Conservation (phyloP, 2,329 filamentous ascomycete species). For the Lachnellula subtilissima region DNA sequence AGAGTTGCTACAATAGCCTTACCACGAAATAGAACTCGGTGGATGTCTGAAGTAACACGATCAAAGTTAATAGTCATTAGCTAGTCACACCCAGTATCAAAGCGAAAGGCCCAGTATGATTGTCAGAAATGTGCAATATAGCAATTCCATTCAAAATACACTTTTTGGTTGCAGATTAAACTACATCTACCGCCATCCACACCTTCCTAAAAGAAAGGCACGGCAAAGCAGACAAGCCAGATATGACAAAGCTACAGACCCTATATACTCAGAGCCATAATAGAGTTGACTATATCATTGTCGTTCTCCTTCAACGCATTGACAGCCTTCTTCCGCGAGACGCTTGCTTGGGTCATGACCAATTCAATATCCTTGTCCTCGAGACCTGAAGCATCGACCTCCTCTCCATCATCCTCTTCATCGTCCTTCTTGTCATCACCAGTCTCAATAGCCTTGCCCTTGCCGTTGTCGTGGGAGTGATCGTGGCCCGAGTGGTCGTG, state of each 20-base stretch:
- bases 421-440: slow-evolving; percentile 70
- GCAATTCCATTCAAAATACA: slow-evolving; percentile 8
- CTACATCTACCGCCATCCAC: slow-evolving; percentile 2
- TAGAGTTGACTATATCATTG: slow-evolving; percentile 99
- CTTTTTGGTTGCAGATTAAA: slow-evolving; percentile 4
- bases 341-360: slow-evolving; percentile 95
- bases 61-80: no score
- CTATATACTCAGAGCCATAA: slow-evolving; percentile 94
- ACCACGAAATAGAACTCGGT: no score
- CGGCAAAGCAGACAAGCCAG: slow-evolving; percentile 6
- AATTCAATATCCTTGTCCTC: slow-evolving; percentile 99
- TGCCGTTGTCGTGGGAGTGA: slow-evolving; percentile 68
- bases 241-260: slow-evolving; percentile 8
- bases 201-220: background rate
- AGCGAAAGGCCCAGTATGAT: background rate
- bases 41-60: no score
- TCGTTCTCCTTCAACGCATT: slow-evolving; percentile 99
- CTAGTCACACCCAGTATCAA: background rate
- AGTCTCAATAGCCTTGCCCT: slow-evolving; percentile 54
- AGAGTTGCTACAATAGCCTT: no score
- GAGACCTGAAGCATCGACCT: slow-evolving; percentile 88
- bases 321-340: slow-evolving; percentile 96
- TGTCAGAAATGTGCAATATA: background rate
- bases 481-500: slow-evolving; percentile 56
- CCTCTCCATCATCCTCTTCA: slow-evolving; percentile 88